Evolutionary conservation across 2,329 filamentous ascomycete genomes (phyloP).

Genomic region (Podosphaera xanthii): DNA sequence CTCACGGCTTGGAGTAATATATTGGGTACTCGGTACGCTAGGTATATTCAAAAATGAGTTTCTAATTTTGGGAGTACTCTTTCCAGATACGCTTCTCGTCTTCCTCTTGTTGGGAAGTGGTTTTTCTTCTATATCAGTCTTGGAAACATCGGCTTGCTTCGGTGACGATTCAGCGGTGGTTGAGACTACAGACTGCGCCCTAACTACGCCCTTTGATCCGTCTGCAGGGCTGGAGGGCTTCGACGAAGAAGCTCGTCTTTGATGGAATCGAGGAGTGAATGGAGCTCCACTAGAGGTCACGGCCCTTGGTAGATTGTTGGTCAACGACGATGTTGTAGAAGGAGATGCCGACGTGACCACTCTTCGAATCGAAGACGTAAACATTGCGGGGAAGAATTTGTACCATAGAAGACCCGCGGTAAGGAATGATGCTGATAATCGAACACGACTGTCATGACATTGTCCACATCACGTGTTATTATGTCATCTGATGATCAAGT

Average conservation of each 20-base stretch:
- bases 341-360: constrained; percentile 11
- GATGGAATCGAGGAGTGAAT: constrained; percentile 13
- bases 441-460: too few species aligned
- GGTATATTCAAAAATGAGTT: constrained; percentile 36
- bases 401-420: too few species aligned
- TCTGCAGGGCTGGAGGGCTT: constrained; percentile 19
- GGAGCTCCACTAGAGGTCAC: constrained; percentile 7
- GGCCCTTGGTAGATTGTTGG: constrained; percentile 10
- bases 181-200: constrained; percentile 8
- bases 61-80: constrained; percentile 16
- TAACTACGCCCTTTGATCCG: constrained; percentile 14
- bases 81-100: constrained; percentile 25
- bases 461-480: too few species aligned
- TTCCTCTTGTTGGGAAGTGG: constrained; percentile 25
- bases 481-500: too few species aligned
- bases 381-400: constrained; percentile 8
- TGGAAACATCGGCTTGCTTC: constrained; percentile 6
- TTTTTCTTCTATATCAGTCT: constrained; percentile 25
- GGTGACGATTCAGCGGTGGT: constrained; percentile 3
- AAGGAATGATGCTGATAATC: too few species aligned
- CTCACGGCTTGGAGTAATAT: constrained; percentile 31
- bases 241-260: constrained; percentile 17
- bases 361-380: constrained; percentile 16
- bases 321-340: constrained; percentile 11
- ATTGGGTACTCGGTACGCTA: constrained; percentile 51